These are phyloP conservation scores for Pythium sukuiense DNA, from an alignment of 352 stramenopile genomes.

Conservation along the genomic window DNA sequence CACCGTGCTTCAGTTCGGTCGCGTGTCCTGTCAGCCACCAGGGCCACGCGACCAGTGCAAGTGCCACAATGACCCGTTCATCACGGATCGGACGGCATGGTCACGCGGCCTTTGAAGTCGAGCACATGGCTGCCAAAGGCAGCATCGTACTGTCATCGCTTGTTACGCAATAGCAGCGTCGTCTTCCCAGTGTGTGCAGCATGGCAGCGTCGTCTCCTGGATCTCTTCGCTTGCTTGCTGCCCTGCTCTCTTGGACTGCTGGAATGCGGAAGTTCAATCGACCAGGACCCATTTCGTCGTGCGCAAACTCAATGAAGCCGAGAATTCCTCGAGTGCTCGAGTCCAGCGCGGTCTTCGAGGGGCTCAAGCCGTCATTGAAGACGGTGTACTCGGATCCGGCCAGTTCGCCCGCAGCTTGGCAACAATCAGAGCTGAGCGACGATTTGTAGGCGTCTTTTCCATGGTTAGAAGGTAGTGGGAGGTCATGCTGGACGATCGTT, in stretches of 20 bases:
- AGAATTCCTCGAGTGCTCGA: constrained; percentile 49
- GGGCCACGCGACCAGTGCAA: no score
- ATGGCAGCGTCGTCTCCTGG: constrained; percentile 12
- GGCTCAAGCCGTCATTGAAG: constrained; percentile 58
- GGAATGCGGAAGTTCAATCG: constrained; percentile 47
- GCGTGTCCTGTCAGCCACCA: no score
- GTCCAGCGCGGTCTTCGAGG: constrained; percentile 41
- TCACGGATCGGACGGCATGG: constrained; percentile 47
- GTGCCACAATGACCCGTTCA: no score
- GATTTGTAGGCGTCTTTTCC: constrained; percentile 36
- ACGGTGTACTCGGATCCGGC: constrained; percentile 61
- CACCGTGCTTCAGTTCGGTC: no score
- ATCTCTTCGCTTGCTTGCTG: constrained; percentile 35
- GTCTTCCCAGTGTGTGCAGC: constrained; percentile 30
- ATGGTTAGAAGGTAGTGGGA: constrained; percentile 66
- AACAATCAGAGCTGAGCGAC: constrained; percentile 41
- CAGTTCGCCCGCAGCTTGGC: constrained; percentile 66
- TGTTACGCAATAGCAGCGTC: constrained; percentile 89
- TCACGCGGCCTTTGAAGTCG: constrained; percentile 65
- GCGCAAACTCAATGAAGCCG: constrained; percentile 53
- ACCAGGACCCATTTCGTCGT: constrained; percentile 71
- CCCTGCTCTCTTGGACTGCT: constrained; percentile 32
- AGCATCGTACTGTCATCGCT: constrained; percentile 63
- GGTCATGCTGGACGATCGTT: constrained; percentile 51
- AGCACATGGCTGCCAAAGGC: constrained; percentile 56